Evolutionary conservation across 2,329 filamentous ascomycete genomes (phyloP), one percentile per base, ranked within the genome.

Genomic region (Penicillium sp.): DNA sequence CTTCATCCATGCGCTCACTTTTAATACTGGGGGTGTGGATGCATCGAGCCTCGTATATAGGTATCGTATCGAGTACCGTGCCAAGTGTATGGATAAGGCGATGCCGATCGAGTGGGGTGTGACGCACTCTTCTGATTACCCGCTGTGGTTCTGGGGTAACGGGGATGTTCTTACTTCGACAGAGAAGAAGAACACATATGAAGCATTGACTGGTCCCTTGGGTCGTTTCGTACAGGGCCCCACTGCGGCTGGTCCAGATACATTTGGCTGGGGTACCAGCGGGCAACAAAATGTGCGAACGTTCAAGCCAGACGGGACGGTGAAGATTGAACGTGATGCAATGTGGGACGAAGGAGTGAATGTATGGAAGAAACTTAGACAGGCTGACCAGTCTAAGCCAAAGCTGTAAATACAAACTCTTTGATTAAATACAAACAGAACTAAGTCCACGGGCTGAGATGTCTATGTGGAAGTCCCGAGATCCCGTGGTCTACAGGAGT

Each of bases 111-210:
- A 77, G 42, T 85, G 80, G 78, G 81, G 80, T 3, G 82, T 82
- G 3, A 85, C 82, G 16, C 83, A 86, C 64, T 76, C 76, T 0
- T 80, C 80, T 0, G 83, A 86, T 59, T 75, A 80, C 64, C 70
- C 75, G 6, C 78, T 85, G 29, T 86, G 83, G 83, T 82, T 84
- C 55, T 85, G 78, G 77, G 83, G 83, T 0, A 77, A 80, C 60
- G 80, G 78, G 1, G 71, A 69, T 4, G 57, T 63, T 0, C 55
- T 85, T 51, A 74, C 68, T 7, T 66, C 67, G 0, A 61, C 67
- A 9, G 83, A 86, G 67, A 81, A 82, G 65, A 49, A 50, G 6
- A 56, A 80, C 19, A 68, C 81, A 0, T 67, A 62, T 13, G 26
- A 46, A 10, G 71, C 67, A 1, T 55, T 75, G 50, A 63, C 73